Base-by-base conservation (phyloP, 2,329 filamentous ascomycete genomes). In the Fusarium sp. region DNA sequence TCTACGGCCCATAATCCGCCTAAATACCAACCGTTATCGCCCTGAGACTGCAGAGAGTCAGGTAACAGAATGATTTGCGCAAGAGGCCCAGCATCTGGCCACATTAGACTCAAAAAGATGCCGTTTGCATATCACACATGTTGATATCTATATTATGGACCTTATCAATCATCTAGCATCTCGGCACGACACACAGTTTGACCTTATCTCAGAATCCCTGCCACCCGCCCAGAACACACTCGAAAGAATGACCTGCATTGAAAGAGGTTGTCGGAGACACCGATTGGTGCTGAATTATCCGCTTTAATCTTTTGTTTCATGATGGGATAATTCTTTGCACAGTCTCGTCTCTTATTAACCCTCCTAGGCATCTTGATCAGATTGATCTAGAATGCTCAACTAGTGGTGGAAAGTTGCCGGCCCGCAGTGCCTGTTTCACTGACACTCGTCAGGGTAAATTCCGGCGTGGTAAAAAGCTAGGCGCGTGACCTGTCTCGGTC, bases 1-100 rank as follows among this genome's bases (percentile, higher is more conserved):
- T 70, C 39, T 50, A 20, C 71, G 71, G 71, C 55, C 71, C 71
- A 72, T 49, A 41, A 56, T 19, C 67, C 45, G 51, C 47, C 52
- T 33, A 43, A 43, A 39, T 37, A 50, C 14, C 30, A 62, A 58
- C 46, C 49, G 49, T 30, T 48, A n/a, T 43, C 40, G 41, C 30
- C 28, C 28, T 30, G 33, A 50, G 40, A 54, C 26, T 26, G 8
- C 26, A 26, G 26, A 26, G 40, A 19, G 19, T 26, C 37, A 39
- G 30, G 22, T 37, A 50, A 60, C 32, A 62, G 28, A 44, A 44
- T 26, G 28, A 55, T 28, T 24, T 44, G 22, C 20, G 6, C 17
- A 35, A 30, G 32, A n/a, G 19, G 7, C 32, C 32, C 15, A n/a
- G 51, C 22, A 46, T 33, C 32, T 61, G 51, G 24, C 35, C 51